These are phyloP conservation scores for Cladophialophora chaetospira DNA, from an alignment of 2,329 filamentous ascomycete genomes.

Conservation along the genomic window DNA sequence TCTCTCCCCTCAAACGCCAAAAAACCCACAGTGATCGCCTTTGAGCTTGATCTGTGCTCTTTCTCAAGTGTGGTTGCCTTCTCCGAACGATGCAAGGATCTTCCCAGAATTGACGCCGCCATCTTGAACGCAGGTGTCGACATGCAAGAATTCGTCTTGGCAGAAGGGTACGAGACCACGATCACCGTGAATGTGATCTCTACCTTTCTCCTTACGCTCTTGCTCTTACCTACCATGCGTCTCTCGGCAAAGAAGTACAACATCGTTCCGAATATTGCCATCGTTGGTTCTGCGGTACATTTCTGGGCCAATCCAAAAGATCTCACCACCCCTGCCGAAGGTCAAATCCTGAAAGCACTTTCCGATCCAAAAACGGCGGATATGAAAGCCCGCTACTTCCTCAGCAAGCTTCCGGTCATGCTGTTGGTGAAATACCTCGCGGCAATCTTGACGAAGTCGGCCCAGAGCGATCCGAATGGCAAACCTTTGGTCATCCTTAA, in stretches of 20 bases:
- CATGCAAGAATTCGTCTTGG: conserved; percentile 36
- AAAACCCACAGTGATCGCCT: conserved; percentile 27
- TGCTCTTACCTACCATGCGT: conserved; percentile 43
- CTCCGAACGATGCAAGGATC: conserved; percentile 34
- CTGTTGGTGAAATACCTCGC: conserved; percentile 24
- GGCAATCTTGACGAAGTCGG: conserved; percentile 19
- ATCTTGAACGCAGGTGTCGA: conserved; percentile 49
- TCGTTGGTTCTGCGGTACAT: conserved; percentile 40
- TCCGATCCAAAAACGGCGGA: conserved; percentile 38
- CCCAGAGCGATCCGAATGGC: conserved; percentile 24
- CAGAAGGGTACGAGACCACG: conserved; percentile 35
- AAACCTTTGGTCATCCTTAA: conserved; percentile 50
- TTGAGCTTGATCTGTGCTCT: conserved; percentile 42
- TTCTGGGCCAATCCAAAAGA: conserved; percentile 37
- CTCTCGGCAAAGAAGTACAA: conserved; percentile 39
- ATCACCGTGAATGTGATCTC: conserved; percentile 36
- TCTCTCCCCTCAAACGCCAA: neutral
- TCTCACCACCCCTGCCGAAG: conserved; percentile 18
- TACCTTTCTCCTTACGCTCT: conserved; percentile 32
- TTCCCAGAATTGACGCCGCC: conserved; percentile 42
- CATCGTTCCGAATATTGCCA: conserved; percentile 37
- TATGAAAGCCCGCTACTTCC: conserved; percentile 48
- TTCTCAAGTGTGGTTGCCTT: conserved; percentile 43
- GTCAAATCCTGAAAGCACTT: conserved; percentile 23
- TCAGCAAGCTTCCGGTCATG: conserved; percentile 46